Conservation (phyloP, 1,284 basidiomycete genomes). For the Sutorius eximius region DNA sequence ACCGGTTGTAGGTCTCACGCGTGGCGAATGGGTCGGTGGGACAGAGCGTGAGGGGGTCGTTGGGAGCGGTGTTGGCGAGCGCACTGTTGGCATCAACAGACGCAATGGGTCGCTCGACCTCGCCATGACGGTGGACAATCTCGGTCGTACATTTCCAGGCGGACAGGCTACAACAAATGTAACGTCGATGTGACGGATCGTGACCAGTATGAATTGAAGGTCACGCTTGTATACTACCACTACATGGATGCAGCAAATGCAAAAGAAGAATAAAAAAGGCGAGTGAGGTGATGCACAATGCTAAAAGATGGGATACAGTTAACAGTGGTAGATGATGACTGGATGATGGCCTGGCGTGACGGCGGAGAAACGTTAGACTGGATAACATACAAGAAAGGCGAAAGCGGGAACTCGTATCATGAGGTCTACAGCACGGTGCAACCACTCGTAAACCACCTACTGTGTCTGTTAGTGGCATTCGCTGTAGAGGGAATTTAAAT, state of each 20-base stretch:
- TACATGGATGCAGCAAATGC: background rate
- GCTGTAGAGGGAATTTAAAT: background rate
- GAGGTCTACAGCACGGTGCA: slow-evolving; percentile 38
- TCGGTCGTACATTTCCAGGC: background rate
- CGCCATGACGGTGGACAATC: slow-evolving; percentile 19
- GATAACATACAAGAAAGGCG: slow-evolving; percentile 13
- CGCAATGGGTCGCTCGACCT: slow-evolving; percentile 16
- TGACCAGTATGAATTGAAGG: slow-evolving; percentile 17
- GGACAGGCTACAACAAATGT: slow-evolving; percentile 6
- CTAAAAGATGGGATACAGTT: slow-evolving; percentile 17
- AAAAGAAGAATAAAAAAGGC: background rate
- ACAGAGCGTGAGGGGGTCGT: slow-evolving; percentile 6
- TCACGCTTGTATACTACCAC: slow-evolving; percentile 7
- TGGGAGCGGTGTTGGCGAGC: slow-evolving; percentile 16
- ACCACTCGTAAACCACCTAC: slow-evolving; percentile 52
- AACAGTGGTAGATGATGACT: slow-evolving; percentile 4
- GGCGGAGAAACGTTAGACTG: slow-evolving; percentile 1
- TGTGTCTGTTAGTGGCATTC: slow-evolving; percentile 14
- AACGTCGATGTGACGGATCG: slow-evolving; percentile 10
- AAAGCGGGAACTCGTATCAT: background rate
- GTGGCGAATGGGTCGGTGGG: slow-evolving; percentile 27
- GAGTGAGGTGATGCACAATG: slow-evolving; percentile 19
- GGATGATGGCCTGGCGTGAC: slow-evolving; percentile 10
- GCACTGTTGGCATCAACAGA: slow-evolving; percentile 35
- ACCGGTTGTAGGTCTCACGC: slow-evolving; percentile 21